These are phyloP conservation scores for Calonectria ilicicola DNA, from an alignment of 2,329 filamentous ascomycete species.

Conservation along the genomic window DNA sequence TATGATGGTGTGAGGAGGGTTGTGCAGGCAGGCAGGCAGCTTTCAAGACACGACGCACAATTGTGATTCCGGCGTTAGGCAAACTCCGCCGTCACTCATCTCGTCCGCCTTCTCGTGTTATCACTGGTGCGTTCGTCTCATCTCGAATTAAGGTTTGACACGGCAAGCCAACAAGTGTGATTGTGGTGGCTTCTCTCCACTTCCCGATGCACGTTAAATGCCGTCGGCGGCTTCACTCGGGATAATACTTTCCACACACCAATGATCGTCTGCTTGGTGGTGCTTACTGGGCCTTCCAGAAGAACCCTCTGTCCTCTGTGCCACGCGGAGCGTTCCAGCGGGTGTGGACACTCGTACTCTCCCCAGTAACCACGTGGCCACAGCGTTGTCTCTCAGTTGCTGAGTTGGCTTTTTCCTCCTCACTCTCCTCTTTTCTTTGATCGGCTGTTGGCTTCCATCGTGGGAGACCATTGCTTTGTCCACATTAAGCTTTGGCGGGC, in stretches of 20 bases:
- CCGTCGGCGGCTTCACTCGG: neutral
- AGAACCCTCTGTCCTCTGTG: neutral
- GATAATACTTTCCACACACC: neutral
- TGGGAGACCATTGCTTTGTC: neutral
- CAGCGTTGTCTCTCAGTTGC: neutral
- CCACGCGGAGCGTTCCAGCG: neutral
- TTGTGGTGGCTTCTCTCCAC: neutral
- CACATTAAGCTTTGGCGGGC: neutral
- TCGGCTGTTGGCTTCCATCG: neutral
- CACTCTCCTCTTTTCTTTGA: too few species aligned
- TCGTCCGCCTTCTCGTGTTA: too few species aligned
- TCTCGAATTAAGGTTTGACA: too few species aligned
- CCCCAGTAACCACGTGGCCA: neutral
- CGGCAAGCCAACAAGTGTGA: too few species aligned
- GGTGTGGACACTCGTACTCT: neutral
- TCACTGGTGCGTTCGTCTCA: too few species aligned
- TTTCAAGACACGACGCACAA: too few species aligned
- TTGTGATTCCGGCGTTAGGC: too few species aligned
- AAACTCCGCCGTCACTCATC: too few species aligned
- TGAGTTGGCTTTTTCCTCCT: neutral
- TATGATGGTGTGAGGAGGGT: too few species aligned
- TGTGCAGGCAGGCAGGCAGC: too few species aligned
- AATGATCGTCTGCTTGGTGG: neutral
- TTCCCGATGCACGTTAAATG: neutral
- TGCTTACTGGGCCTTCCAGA: too few species aligned